Evolutionary conservation across 495 filamentous ascomycete species (phyloP), one percentile per base, ranked within the genome.

Genomic region (Daldinia grandis): DNA sequence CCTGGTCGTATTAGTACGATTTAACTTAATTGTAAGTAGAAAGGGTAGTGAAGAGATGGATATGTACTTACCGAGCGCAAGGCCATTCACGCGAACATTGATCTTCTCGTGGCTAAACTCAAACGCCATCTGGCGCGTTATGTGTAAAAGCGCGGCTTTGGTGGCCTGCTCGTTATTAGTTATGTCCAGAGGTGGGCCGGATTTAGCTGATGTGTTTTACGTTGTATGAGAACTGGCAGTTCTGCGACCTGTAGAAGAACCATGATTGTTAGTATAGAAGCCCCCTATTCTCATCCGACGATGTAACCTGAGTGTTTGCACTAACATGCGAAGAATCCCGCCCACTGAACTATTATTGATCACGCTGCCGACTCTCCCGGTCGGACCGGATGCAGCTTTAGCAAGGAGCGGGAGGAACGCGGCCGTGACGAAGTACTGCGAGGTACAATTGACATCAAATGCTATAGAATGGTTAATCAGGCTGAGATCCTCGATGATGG

Each of bases 401-500:
- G 79, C 77, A 0, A 84, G 70, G 5, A 84, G 76, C 0, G 82
- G 82, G 14, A 83, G 67, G 61, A 84, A 84, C 1, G 82, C 82
- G 2, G 76, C 69, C 1, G 82, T 82, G 10, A 76, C 75, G 57
- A 83, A 81, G 73, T 93, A 92, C 15, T 92, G 80, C 62, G 85
- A 88, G 2, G 92, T 91, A 57, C 93, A 91, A 76, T 94, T 92
- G 72, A 93, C 91, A 25, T 88, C 90, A 56, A 91, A 92, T 0
- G 83, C 83, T 83, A 74, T 57, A 79, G 72, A 33, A 82, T 33
- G 85, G 72, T 58, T 78, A 80, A 80, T 0, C 76, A 81, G 4
- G 78, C 78, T 8, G 79, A 28, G 2, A 1, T 81, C 27, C 2
- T 0, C 15, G 7, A 42, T 25, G 8, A n/a, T 8, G 3, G 4